Evolutionary conservation across 768 basidiomycete species (phyloP).

Genomic region (Hericium erinaceus): DNA sequence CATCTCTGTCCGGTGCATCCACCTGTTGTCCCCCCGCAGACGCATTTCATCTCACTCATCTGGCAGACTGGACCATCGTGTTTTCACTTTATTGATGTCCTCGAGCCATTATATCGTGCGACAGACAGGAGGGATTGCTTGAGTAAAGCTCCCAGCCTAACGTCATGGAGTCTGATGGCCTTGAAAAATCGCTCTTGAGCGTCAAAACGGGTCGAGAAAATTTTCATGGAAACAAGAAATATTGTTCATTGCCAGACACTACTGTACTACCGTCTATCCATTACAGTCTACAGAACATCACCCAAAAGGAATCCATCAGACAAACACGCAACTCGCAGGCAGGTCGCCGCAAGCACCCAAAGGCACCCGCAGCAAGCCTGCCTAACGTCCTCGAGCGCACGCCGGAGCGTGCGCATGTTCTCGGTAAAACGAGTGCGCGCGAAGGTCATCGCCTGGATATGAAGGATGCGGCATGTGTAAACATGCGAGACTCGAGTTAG

Average conservation of each 20-base stretch:
- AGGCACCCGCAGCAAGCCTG: neutral
- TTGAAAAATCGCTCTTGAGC: no score
- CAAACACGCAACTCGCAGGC: neutral
- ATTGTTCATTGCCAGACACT: neutral
- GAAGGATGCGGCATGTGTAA: constrained; percentile 67
- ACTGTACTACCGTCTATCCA: neutral
- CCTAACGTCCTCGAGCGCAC: neutral
- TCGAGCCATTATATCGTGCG: neutral
- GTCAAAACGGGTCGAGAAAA: neutral
- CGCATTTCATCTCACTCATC: neutral
- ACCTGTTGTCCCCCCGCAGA: no score
- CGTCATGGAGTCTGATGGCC: neutral
- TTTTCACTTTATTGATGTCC: neutral
- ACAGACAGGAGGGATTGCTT: neutral
- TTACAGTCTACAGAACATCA: neutral
- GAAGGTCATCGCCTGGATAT: constrained; percentile 62
- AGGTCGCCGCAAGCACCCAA: neutral
- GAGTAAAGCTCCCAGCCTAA: neutral
- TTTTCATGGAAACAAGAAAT: neutral
- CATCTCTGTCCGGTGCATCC: no score
- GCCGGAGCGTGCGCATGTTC: constrained; percentile 36
- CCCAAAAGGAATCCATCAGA: neutral
- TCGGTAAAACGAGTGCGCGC: constrained; percentile 60
- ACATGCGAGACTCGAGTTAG: constrained; percentile 75
- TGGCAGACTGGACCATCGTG: neutral